Base-by-base conservation (phyloP, 2,329 filamentous ascomycete species). In the Diaporthe sp. region DNA sequence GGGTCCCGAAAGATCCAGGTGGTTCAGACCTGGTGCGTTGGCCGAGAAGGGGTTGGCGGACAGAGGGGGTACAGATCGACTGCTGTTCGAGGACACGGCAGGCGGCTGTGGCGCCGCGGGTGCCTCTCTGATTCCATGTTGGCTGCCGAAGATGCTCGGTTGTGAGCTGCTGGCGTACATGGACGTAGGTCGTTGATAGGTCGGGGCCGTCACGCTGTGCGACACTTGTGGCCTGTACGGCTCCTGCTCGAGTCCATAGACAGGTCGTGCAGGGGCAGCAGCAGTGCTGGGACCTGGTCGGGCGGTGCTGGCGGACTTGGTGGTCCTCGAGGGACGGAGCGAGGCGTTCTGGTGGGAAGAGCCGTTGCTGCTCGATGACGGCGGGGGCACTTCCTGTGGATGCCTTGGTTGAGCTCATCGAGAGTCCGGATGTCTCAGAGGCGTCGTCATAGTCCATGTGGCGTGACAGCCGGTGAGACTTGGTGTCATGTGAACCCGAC, bases 41-140 rank as follows among this genome's bases (percentile, higher is more conserved):
- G 56, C 44, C 15, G 70, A 42, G 25, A 71, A 71, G 6, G 39
- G 68, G 44, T 71, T 71, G 30, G 27, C 35, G 9, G 37, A 39
- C 32, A 39, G 39, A 27, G 51, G 37, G 2, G 61, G 35, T 3
- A 51, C 71, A 44, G 58, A 50, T 17, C 59, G 58, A 27, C 56
- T 71, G 65, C n/a, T 63, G 65, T 32, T 63, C 61, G 70, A 69
- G 37, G 73, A 32, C 32, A 55, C 55, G 17, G 30, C 53, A 53
- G 69, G 69, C 22, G 61, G 74, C 17, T 63, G 44, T 17, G 70
- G 70, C 30, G 70, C 70, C 56, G 25, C 30, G 2, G 72, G 61
- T 63, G 74, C 37, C n/a, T 75, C 74, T 22, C 74, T 68, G 39
- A 74, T 75, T 5, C 74, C 74, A 51, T 74, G 74, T n/a, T 73